These are phyloP conservation scores for Lasiosphaeris hirsuta DNA, from an alignment of 495 filamentous ascomycete genomes.

Conservation along the genomic window DNA sequence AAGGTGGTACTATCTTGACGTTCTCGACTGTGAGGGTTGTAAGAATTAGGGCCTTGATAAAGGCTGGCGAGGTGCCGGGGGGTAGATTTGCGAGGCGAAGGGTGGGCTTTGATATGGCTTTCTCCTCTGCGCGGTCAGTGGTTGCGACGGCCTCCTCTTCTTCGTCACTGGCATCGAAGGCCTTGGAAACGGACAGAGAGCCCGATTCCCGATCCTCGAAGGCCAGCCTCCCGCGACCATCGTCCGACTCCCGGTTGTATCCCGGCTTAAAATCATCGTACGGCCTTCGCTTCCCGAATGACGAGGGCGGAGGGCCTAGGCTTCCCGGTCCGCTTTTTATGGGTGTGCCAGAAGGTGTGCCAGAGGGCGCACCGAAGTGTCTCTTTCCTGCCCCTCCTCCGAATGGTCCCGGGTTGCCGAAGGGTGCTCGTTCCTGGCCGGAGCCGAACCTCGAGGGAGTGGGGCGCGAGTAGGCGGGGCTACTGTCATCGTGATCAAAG, in stretches of 20 bases:
- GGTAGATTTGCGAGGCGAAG: conserved; percentile 65
- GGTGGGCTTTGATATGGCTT: conserved; percentile 79
- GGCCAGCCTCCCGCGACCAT: conserved; percentile 32
- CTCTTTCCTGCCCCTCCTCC: conserved; percentile 43
- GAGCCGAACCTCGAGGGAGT: conserved; percentile 33
- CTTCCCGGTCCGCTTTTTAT: conserved; percentile 72
- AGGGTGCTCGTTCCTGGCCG: conserved; percentile 30
- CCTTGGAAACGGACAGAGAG: conserved; percentile 33
- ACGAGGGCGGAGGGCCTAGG: conserved; percentile 61
- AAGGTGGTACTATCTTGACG: conserved; percentile 63
- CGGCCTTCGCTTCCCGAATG: conserved; percentile 44
- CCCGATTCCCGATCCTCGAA: conserved; percentile 35
- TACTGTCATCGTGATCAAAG: conserved; percentile 69
- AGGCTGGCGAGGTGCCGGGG: conserved; percentile 63
- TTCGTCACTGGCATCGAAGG: conserved; percentile 45
- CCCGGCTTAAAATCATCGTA: conserved; percentile 35
- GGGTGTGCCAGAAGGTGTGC: conserved; percentile 20
- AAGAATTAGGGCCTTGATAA: conserved; percentile 71
- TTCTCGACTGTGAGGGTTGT: conserved; percentile 67
- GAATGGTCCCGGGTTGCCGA: conserved; percentile 34
- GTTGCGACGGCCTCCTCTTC: conserved; percentile 32
- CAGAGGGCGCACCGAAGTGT: conserved; percentile 40
- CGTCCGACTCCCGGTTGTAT: conserved; percentile 31
- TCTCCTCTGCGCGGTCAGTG: conserved; percentile 57
- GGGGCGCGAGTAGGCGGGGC: conserved; percentile 13